phyloP scores from a whole-genome alignment of 306 rosid species.

The Hippophae rhamnoides region DNA sequence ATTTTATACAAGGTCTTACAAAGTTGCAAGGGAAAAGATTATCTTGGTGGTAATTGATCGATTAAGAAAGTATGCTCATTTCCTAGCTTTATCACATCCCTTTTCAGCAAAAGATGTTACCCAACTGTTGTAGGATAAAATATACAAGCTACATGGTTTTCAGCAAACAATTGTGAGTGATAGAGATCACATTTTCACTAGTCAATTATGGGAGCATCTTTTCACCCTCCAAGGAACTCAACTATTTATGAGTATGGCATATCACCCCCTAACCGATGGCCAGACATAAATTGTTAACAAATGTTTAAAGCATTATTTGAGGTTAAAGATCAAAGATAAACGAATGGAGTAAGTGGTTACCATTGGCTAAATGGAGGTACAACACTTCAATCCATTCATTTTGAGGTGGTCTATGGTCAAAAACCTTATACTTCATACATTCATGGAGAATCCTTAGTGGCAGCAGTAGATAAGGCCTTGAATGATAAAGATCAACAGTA shows the following conservation, averaged over 20 bases:
- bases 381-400: not conserved
- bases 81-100: not conserved
- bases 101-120: not conserved
- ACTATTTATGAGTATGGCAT: not conserved
- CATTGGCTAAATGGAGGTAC: conserved; percentile 1
- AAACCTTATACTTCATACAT: not conserved
- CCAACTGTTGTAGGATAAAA: not conserved
- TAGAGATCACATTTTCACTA: not conserved
- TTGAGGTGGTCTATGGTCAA: not conserved
- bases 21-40: not conserved
- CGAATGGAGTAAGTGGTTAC: not conserved
- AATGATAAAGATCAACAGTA: not conserved
- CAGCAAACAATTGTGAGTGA: not conserved
- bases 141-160: not conserved
- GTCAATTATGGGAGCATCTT: not conserved
- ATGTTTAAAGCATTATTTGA: not conserved
- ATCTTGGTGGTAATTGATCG: not conserved
- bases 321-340: not conserved
- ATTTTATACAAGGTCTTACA: not conserved
- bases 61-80: not conserved
- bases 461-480: not conserved
- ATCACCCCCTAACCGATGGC: conserved; percentile 1
- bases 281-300: not conserved
- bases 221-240: not conserved
- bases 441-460: not conserved